phyloP scores from a whole-genome alignment of 352 stramenopile genomes.

The Pythium phragmiticola region DNA sequence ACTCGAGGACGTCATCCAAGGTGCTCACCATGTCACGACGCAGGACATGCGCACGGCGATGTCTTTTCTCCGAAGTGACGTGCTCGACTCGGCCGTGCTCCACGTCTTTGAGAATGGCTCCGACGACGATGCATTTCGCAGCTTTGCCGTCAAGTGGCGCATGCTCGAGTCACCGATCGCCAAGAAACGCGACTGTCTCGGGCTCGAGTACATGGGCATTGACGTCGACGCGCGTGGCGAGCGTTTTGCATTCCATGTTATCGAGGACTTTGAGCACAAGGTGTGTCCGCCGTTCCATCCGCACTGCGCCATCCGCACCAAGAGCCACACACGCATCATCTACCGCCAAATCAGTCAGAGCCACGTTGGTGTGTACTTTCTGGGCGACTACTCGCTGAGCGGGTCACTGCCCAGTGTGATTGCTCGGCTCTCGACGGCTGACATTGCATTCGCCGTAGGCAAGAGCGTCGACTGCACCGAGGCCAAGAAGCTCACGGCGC shows the following conservation, averaged over 20 bases:
- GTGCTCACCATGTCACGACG: slow-evolving; percentile 24
- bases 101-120: slow-evolving; percentile 24
- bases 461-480: slow-evolving; percentile 23
- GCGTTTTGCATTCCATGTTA: slow-evolving; percentile 28
- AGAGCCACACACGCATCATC: slow-evolving; percentile 19
- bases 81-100: slow-evolving; percentile 25
- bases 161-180: slow-evolving; percentile 17
- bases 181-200: slow-evolving; percentile 25
- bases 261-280: slow-evolving; percentile 20
- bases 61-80: slow-evolving; percentile 26
- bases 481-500: slow-evolving; percentile 27
- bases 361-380: slow-evolving; percentile 22
- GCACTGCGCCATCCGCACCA: slow-evolving; percentile 22
- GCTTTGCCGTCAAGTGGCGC: slow-evolving; percentile 30
- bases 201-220: slow-evolving; percentile 32
- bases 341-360: slow-evolving; percentile 23
- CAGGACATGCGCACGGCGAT: slow-evolving; percentile 27
- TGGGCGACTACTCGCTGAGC: slow-evolving; percentile 13
- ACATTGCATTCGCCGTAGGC: slow-evolving; percentile 22
- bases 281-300: slow-evolving; percentile 25
- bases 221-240: slow-evolving; percentile 13
- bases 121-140: slow-evolving; percentile 23
- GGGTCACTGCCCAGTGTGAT: slow-evolving; percentile 15
- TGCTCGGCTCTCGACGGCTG: slow-evolving; percentile 7
- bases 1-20: slow-evolving; percentile 30